Base-by-base conservation (phyloP, 2,329 filamentous ascomycete genomes). In the Calonectria ilicicola region DNA sequence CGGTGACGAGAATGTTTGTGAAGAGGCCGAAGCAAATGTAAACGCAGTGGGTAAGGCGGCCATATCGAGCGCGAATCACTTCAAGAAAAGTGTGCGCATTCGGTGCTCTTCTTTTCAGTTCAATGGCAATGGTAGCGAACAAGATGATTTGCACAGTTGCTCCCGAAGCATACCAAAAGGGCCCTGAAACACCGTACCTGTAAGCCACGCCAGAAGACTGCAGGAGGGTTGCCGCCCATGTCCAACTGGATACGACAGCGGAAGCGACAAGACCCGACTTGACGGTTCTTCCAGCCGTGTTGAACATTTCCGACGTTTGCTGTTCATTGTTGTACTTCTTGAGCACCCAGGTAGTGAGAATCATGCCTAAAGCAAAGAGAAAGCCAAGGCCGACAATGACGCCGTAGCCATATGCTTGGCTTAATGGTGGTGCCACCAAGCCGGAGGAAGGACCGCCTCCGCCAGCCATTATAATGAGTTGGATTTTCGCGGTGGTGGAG, bases 281-380 rank as follows among this genome's bases (percentile, higher is more conserved):
- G 76, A 98, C 93, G 3, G 94, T 95, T 72, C 95, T 89, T 26
- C 95, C 95, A 63, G 95, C 95, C 0, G 95, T 98, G 75, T 90
- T 95, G 88, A 98, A 98, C 91, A 95, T 96, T 84, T 98, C 95
- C 0, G 94, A 96, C 0, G 95, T 98, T 83, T 97, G 95, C 5
- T 96, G 86, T 82, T 96, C 95, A 46, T 83, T 82, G 78, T 84
- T 84, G 80, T 84, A 90, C 32, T 35, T 40, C 27, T 92, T 93
- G 70, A 94, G 85, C 32, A 93, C 88, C 83, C 92, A 93, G 2
- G 92, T 94, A 92, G 92, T 66, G 91, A 84, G 79, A 94, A 86
- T 84, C 92, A 94, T 94, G 73, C 92, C 91, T 75, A 95, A 84
- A 38, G 93, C 93, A 84, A 95, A 95, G 47, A 90, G 88, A 77